Base-by-base conservation (phyloP, 176 grass and related monocot species). In the Raddia guianensis region DNA sequence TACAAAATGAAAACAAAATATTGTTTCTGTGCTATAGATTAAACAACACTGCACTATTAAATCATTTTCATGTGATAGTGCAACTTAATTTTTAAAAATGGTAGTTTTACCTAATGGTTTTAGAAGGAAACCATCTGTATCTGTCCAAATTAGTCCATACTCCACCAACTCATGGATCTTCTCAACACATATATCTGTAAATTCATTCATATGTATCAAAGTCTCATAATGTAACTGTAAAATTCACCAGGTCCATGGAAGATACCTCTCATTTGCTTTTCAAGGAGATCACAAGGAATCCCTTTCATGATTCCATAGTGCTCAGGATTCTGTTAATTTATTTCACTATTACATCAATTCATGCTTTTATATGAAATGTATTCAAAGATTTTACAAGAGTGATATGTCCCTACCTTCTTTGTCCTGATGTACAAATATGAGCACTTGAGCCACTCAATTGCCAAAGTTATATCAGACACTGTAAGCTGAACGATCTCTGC, bases 401-500 rank as follows among this genome's bases (percentile, higher is more conserved):
- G 64, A 84, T 61, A 71, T 43, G 62, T 53, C 11, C 74, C 27
- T 92, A 75, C 95, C 95, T 93, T 98, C 72, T 91, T 94, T 81
- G 94, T 94, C 71, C 95, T 88, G 66, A 91, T 93, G 85, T 93
- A 91, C 80, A 98, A 74, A 81, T 93, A 98, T 13, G 92, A 98
- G 65, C 88, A 94, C 82, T 98, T 98, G 34, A 98, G 78, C 92
- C 95, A 98, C 84, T 98, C 92, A 86, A 94, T 89, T 74, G 92
- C 95, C 74, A 94, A 92, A 71, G 66, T 82, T 78, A 98, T 93
- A 64, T 98, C 92, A 77, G 90, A 86, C 63, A 98, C 81, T 48
- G 86, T 98, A 79, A 98, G 49, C 66, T 94, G 92, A 83, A 98
- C 92, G 52, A 98, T 98, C 80, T 95, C 95, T 80, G 95, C 95